Base-by-base conservation (phyloP, 2,329 filamentous ascomycete genomes). In the Bertia moriformis region DNA sequence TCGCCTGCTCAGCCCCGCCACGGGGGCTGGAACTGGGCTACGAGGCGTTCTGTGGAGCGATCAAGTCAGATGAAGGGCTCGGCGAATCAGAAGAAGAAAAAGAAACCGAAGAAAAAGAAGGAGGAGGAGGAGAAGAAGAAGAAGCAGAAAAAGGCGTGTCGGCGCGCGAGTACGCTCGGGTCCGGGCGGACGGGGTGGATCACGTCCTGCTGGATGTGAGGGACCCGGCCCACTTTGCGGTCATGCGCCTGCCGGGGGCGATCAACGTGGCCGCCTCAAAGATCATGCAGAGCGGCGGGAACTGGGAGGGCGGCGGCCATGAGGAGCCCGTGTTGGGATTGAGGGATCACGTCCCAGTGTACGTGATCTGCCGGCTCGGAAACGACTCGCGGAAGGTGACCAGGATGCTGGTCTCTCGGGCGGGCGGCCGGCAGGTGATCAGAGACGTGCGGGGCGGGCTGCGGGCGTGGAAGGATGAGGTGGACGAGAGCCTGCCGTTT, bases 211-310 rank as follows among this genome's bases (percentile, higher is more conserved):
- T 96, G 2, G 91, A 96, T 46, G 86, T 93, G 1, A 70, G 91
- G 2, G 86, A 93, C 48, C 75, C 75, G 49, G 83, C 86, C 19
- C 85, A 94, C 43, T 95, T 84, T 46, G 79, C 82, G 14, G 77
- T 96, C 35, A 87, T 81, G 45, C 77, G 69, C 43, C 65, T 98
- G 4, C 65, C 76, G 0, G 82, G 82, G 0, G 85, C 84, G 18
- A 60, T 93, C 38, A 95, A 86, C 47, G 55, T 87, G 1, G 83
- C 75, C 0, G 83, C 80, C 49, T 81, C 74, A 12, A 63, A 57
- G 1, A 59, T 73, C 14, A 61, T 65, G 29, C 43, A 41, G 32
- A 43, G 12, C 15, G 36, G 38, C 38, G 49, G 44, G 19, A 41
- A 52, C 2, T 41, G 3, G 39, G 37, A 50, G 43, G 24, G 42